These are phyloP conservation scores for Emericellopsis terricola DNA, from an alignment of 495 filamentous ascomycete species.

Conservation along the genomic window DNA sequence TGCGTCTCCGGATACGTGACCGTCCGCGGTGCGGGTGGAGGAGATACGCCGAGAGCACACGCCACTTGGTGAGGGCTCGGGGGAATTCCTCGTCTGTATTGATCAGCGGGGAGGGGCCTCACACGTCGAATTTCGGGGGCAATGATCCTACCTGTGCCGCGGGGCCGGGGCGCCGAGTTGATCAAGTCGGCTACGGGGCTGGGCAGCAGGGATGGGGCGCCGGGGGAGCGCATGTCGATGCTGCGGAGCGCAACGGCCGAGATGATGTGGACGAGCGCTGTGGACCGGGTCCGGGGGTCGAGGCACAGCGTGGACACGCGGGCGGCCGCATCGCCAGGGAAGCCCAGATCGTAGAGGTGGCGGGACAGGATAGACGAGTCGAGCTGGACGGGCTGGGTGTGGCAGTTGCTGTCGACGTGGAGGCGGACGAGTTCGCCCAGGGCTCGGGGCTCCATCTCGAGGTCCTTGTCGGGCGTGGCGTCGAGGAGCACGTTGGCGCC, in stretches of 20 bases:
- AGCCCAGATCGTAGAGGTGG: slow-evolving; percentile 10
- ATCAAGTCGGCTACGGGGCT: slow-evolving; percentile 12
- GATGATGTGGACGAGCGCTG: slow-evolving; percentile 16
- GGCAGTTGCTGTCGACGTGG: slow-evolving; percentile 18
- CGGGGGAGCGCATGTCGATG: slow-evolving; percentile 8
- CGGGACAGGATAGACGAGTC: slow-evolving; percentile 6
- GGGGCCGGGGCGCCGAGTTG: slow-evolving; percentile 9
- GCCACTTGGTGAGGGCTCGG: slow-evolving; percentile 14
- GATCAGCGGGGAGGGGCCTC: background rate
- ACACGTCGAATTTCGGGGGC: background rate
- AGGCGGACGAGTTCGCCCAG: slow-evolving; percentile 12
- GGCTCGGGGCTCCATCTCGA: slow-evolving; percentile 11
- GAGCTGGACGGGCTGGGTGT: slow-evolving; percentile 9
- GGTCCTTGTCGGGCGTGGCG: slow-evolving; percentile 11
- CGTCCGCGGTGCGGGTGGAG: slow-evolving; percentile 15
- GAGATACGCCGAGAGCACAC: slow-evolving; percentile 17
- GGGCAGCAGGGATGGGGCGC: slow-evolving; percentile 15
- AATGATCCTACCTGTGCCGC: slow-evolving; percentile 8
- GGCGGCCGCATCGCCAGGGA: slow-evolving; percentile 6
- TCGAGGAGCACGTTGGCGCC: slow-evolving; percentile 11
- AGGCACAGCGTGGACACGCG: slow-evolving; percentile 9
- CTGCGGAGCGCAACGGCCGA: slow-evolving; percentile 13
- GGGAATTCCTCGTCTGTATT: slow-evolving; percentile 5
- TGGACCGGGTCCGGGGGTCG: slow-evolving; percentile 10
- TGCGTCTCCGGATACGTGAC: slow-evolving; percentile 11